phyloP scores from a whole-genome alignment of 148 eudicot species.

The Talinum fruticosum region DNA sequence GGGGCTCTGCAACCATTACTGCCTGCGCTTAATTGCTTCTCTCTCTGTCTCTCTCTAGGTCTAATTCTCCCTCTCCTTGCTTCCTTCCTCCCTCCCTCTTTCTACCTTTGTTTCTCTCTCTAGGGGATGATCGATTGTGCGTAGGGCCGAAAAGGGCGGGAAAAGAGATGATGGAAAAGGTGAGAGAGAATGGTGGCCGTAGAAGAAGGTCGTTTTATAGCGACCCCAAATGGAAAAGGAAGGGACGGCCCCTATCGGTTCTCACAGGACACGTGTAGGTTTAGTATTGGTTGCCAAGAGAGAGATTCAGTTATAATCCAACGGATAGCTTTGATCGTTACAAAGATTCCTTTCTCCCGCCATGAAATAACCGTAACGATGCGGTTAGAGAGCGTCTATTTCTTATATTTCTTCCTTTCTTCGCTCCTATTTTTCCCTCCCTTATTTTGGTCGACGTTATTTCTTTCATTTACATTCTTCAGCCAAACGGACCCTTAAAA shows the following conservation, averaged over 20 bases:
- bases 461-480: no score
- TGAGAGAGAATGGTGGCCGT: not conserved
- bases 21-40: constrained; percentile 1
- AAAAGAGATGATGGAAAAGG: not conserved
- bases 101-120: not conserved
- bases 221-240: not conserved
- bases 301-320: not conserved
- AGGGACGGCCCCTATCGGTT: not conserved
- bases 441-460: not conserved
- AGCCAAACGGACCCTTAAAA: no score
- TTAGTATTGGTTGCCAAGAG: not conserved
- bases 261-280: constrained; percentile 1
- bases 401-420: no score
- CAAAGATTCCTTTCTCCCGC: not conserved
- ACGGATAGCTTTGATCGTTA: no score
- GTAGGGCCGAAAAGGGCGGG: not conserved
- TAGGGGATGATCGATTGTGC: not conserved
- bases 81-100: not conserved
- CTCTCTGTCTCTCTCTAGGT: not conserved
- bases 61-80: not conserved
- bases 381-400: not conserved
- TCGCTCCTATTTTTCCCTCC: no score
- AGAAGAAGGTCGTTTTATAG: not conserved
- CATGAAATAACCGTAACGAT: not conserved
- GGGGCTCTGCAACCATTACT: constrained; percentile 6